Evolutionary conservation across 495 filamentous ascomycete species (phyloP).

Genomic region (Aspergillus homomorphus): DNA sequence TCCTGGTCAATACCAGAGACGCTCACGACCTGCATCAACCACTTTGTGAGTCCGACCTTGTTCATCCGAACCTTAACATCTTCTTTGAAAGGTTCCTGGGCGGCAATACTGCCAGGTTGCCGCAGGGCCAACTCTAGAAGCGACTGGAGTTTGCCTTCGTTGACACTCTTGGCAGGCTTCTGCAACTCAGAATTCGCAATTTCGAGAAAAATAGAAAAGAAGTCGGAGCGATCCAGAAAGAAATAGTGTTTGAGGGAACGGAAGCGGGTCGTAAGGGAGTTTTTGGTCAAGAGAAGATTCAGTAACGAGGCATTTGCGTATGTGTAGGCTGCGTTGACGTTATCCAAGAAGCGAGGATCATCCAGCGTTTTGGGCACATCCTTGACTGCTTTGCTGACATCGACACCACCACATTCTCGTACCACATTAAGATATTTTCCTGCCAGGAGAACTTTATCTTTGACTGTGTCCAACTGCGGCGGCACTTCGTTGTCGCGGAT

Average conservation of each 20-base stretch:
- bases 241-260: constrained; percentile 97
- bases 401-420: constrained; percentile 92
- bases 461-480: constrained; percentile 86
- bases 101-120: constrained; percentile 91
- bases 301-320: constrained; percentile 94
- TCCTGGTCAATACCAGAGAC: constrained; percentile 93
- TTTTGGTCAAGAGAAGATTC: constrained; percentile 85
- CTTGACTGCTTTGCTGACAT: constrained; percentile 82
- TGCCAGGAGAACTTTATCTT: constrained; percentile 89
- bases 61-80: constrained; percentile 98
- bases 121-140: constrained; percentile 90
- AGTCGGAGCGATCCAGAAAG: constrained; percentile 96
- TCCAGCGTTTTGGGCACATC: constrained; percentile 92
- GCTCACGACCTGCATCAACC: constrained; percentile 92
- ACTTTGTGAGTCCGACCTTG: constrained; percentile 84
- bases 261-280: constrained; percentile 80
- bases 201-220: constrained; percentile 96
- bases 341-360: constrained; percentile 84
- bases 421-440: constrained; percentile 99
- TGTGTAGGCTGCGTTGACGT: constrained; percentile 91
- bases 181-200: constrained; percentile 81
- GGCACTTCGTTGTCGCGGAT: constrained; percentile 88
- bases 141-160: constrained; percentile 88
- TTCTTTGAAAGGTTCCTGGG: constrained; percentile 94
- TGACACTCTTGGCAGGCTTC: constrained; percentile 83